Conservation (phyloP, 208 protist genomes). For the Endotrypanum monterogeii region DNA sequence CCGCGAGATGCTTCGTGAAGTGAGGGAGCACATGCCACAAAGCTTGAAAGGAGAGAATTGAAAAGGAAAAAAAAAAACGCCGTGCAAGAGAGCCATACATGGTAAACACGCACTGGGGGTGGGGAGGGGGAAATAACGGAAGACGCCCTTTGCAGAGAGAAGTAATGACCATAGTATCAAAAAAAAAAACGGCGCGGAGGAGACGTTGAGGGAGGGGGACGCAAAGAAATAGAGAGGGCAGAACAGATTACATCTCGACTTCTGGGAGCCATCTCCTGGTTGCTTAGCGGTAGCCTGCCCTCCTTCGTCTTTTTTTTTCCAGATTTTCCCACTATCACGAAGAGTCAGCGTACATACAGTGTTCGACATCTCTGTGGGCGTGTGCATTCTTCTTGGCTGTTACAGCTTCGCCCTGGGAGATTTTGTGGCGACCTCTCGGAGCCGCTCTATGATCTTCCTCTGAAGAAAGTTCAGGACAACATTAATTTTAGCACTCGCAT, state of each 20-base stretch:
- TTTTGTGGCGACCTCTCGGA: constrained; percentile 4
- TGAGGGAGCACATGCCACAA: too few relatives aligned
- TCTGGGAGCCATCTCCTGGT: neutral
- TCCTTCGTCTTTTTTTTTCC: neutral
- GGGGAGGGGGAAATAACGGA: too few relatives aligned
- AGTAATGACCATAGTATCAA: too few relatives aligned
- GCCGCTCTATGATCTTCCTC: constrained; percentile 32
- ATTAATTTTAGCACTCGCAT: constrained; percentile 51
- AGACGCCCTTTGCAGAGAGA: too few relatives aligned
- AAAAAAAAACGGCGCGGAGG: too few relatives aligned
- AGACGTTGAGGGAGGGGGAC: neutral
- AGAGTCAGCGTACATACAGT: neutral
- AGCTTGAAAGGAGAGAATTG: too few relatives aligned
- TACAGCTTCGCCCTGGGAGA: constrained; percentile 18
- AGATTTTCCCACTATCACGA: too few relatives aligned
- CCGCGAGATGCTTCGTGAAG: too few relatives aligned
- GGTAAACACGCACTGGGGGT: too few relatives aligned
- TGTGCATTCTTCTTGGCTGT: neutral
- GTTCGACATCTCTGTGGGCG: neutral
- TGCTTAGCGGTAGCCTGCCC: neutral
- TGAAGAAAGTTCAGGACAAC: constrained; percentile 46
- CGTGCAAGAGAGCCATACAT: too few relatives aligned
- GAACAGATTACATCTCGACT: neutral
- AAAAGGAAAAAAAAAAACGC: too few relatives aligned
- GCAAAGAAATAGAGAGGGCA: neutral